Base-by-base conservation (phyloP, 768 basidiomycete genomes). In the Boletus speciosus region DNA sequence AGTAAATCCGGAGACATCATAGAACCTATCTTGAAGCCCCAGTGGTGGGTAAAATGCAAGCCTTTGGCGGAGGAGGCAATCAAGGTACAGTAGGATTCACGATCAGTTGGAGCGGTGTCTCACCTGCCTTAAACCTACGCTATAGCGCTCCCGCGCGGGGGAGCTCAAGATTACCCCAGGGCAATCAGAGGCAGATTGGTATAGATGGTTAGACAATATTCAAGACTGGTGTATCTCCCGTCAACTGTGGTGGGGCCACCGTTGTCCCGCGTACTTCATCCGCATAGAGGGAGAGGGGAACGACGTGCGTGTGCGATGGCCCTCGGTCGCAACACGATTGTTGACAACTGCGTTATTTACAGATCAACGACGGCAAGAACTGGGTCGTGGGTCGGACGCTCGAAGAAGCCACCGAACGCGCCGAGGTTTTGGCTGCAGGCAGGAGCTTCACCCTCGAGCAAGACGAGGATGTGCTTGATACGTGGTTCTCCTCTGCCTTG, bases 221-320 rank as follows among this genome's bases (percentile, higher is more conserved):
- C 93, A 98, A 72, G 97, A 98, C 67, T 99, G 97, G 97, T 99
- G 97, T 74, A 88, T 98, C 65, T 98, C 97, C 2, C 89, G 97
- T 50, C 97, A 99, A 67, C 80, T 98, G 16, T 99, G 97, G 97
- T 98, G 96, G 96, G 96, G 97, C 29, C 96, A 98, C 67, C 84
- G 97, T 52, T 88, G 86, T 67, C 97, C 97, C 3, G 97, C 94
- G 0, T 98, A 97, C 74, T 88, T 93, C 56, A 86, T 97, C 44
- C 80, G 81, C 42, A 82, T 98, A 52, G 90, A 94, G 52, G 94
- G 93, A 5, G 71, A 77, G 55, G 77, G 79, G 3, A 81, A 82
- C 51, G 84, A 93, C 49, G 89, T 85, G 61, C 48, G 81, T 66
- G 16, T 19, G 35, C 23, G 19, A 44, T 34, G n/a, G 3, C 14